Evolutionary conservation across 768 basidiomycete species (phyloP).

Genomic region (Lepiota brunneoincarnata): DNA sequence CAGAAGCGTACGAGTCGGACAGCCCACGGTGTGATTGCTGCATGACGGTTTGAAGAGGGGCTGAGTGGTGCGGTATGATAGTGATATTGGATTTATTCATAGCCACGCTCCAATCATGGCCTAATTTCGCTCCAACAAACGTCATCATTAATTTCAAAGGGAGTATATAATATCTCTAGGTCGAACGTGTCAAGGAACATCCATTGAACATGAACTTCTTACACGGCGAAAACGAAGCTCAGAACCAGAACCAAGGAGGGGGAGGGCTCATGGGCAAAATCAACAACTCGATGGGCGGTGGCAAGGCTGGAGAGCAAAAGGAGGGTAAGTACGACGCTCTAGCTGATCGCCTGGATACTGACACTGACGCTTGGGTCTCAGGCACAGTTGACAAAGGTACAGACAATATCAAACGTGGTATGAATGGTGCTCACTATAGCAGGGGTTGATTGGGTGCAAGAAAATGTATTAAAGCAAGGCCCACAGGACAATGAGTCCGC

Average conservation of each 20-base stretch:
- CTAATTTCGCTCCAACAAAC: too few species aligned
- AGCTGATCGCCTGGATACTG: background rate
- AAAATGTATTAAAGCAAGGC: slow-evolving; percentile 32
- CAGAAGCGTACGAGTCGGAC: too few species aligned
- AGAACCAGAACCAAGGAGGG: slow-evolving; percentile 10
- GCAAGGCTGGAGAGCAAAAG: slow-evolving; percentile 29
- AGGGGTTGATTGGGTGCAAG: slow-evolving; percentile 41
- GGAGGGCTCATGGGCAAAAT: slow-evolving; percentile 29
- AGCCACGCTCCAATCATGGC: too few species aligned
- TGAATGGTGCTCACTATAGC: background rate
- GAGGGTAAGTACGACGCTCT: slow-evolving; percentile 28
- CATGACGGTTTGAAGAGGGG: too few species aligned
- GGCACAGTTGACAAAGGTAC: slow-evolving; percentile 36
- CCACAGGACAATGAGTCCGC: slow-evolving; percentile 41
- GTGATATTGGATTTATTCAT: too few species aligned
- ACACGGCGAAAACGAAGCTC: slow-evolving; percentile 11
- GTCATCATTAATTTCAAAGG: too few species aligned
- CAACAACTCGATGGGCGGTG: slow-evolving; percentile 28
- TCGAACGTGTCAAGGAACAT: too few species aligned
- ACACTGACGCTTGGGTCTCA: slow-evolving; percentile 4
- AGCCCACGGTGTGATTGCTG: too few species aligned
- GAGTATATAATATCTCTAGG: too few species aligned
- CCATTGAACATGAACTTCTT: slow-evolving; percentile 22
- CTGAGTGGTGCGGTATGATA: too few species aligned
- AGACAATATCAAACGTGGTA: background rate